Percentiles rank a stretch among this genome's conserved stretches.
These are phyloP conservation scores for Albatrellus ellisii DNA, from an alignment of 768 basidiomycete genomes.

Conservation along the genomic window DNA sequence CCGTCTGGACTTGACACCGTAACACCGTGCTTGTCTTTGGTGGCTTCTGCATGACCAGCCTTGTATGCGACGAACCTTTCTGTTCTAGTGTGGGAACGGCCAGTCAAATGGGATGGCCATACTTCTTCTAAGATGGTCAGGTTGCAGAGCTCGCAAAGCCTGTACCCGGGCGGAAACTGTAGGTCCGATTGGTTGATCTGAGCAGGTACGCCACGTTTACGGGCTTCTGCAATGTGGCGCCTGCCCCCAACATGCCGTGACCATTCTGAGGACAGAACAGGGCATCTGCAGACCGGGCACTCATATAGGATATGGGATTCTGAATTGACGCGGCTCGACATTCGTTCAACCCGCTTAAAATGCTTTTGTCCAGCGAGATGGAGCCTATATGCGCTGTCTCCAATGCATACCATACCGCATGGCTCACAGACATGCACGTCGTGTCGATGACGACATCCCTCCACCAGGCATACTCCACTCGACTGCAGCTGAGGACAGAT, in stretches of 20 bases:
- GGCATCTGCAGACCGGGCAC: not conserved
- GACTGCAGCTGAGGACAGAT: not conserved
- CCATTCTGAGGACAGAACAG: not conserved
- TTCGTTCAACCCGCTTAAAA: not conserved
- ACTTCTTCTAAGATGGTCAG: not conserved
- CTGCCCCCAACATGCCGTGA: not conserved
- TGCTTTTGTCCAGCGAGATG: not conserved
- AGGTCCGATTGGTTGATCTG: too few species aligned
- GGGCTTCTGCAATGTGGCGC: not conserved
- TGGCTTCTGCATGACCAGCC: not conserved
- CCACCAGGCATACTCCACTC: not conserved
- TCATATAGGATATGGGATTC: not conserved
- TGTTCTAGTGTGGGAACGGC: not conserved
- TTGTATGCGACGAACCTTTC: not conserved
- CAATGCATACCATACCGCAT: not conserved
- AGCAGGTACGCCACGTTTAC: not conserved
- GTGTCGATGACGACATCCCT: not conserved
- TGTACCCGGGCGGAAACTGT: not conserved
- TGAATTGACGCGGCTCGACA: too few species aligned
- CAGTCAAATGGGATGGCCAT: not conserved
- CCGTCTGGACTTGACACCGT: not conserved
- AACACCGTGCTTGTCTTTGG: not conserved
- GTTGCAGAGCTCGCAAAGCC: not conserved
- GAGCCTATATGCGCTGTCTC: not conserved
- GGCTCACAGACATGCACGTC: not conserved